These are phyloP conservation scores for Trypanosoma caninum DNA, from an alignment of 208 protist species.

Conservation along the genomic window DNA sequence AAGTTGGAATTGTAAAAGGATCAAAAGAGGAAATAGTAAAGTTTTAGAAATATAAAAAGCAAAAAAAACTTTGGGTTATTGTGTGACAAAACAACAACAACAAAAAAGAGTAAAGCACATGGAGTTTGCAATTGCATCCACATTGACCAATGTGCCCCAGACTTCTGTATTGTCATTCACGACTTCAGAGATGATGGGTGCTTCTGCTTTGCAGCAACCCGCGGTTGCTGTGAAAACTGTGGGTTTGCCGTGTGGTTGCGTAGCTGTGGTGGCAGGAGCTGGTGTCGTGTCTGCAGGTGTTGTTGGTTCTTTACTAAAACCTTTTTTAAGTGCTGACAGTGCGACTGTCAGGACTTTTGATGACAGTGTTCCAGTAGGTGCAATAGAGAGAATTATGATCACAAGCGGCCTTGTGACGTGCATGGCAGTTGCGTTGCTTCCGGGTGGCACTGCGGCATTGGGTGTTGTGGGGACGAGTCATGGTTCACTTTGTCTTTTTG, in stretches of 20 bases:
- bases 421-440: constrained; percentile 33
- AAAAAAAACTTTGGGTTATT: too few species aligned
- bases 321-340: too few species aligned
- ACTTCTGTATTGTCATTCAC: neutral
- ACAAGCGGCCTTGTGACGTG: constrained; percentile 32
- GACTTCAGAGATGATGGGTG: neutral
- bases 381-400: neutral
- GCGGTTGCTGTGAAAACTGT: constrained; percentile 6
- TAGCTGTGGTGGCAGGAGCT: constrained; percentile 13
- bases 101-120: too few species aligned
- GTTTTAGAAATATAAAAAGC: too few species aligned
- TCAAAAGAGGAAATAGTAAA: too few species aligned
- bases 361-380: neutral
- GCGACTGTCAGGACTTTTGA: too few species aligned
- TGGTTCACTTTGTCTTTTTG: constrained; percentile 44
- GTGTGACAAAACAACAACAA: too few species aligned
- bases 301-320: too few species aligned
- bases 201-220: constrained; percentile 8
- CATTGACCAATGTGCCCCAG: neutral
- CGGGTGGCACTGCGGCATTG: constrained; percentile 34
- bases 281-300: constrained; percentile 23
- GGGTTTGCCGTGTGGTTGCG: constrained; percentile 12
- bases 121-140: neutral
- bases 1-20: too few species aligned
- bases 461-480: constrained; percentile 54